Evolutionary conservation across 345 rosid species (phyloP), one percentile per base, ranked within the genome.

Genomic region (Lagerstroemia speciosa): DNA sequence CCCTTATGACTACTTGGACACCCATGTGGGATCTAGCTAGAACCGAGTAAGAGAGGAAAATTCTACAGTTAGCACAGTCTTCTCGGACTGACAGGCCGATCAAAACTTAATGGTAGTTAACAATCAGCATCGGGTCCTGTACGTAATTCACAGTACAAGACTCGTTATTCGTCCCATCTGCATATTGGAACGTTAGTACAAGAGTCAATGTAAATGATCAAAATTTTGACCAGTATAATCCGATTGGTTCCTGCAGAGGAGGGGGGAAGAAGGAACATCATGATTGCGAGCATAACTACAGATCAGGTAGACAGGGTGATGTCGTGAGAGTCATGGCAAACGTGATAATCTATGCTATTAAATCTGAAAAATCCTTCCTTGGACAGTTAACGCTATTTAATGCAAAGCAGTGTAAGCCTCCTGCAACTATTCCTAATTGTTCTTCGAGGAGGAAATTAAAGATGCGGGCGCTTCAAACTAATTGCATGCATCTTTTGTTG

Each of bases 371-470:
- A 55, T 55, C 29, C 61, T 55, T 55, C 61, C 61, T 55, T 55
- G 61, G 61, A 55, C 31, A 55, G 61, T 55, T 55, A n/a, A n/a
- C 16, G 26, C 6, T 55, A 55, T 55, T 55, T 26, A 55, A 55
- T 55, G 31, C 61, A 58, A 27, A 58, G 34, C 34, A 11, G 34
- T 10, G 63, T 26, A 34, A 27, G 63, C 20, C 34, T 58, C 29
- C 34, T 20, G 34, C 63, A 27, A 30, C 63, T 58, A 9, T 55
- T 5, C 31, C 22, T 36, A 36, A 24, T 55, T 55, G 61, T 55
- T 58, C 63, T 27, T 27, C 33, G 63, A 27, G 34, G 63, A 27
- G 34, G 34, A 58, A 53, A n/a, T 58, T 58, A 58, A 58, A 58
- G 63, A 58, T 58, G 63, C 29, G 34, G 63, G 34, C 63, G 29